A percentile compares a stretch with the other conserved stretches of the same genome.
Conservation (phyloP, 2,329 filamentous ascomycete genomes). For the Trichoderma atrobrunneum region DNA sequence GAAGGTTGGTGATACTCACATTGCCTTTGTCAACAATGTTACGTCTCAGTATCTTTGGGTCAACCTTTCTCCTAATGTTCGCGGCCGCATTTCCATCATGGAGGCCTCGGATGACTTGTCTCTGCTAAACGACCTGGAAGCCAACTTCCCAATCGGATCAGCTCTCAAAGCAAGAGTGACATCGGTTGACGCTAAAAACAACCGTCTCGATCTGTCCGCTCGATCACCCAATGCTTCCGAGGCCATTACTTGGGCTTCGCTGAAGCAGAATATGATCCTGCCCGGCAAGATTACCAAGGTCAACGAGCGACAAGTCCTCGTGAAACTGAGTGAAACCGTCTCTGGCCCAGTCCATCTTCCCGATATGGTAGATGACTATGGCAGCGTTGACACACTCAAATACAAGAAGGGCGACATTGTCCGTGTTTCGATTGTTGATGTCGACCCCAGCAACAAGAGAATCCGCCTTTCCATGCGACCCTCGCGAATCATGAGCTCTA, state of each 20-base stretch:
- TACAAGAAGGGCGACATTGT: constrained; percentile 84
- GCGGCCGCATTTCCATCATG: constrained; percentile 76
- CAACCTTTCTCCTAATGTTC: constrained; percentile 82
- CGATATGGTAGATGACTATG: constrained; percentile 84
- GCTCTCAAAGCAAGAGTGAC: constrained; percentile 79
- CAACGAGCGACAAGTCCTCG: constrained; percentile 76
- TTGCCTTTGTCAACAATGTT: constrained; percentile 91
- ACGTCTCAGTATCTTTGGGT: constrained; percentile 80
- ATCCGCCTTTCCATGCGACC: constrained; percentile 78
- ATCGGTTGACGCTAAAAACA: constrained; percentile 67
- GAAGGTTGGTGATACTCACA: constrained; percentile 65
- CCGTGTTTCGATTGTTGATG: constrained; percentile 76
- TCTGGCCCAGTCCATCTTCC: constrained; percentile 78
- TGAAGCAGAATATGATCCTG: constrained; percentile 77
- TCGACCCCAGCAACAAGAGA: constrained; percentile 82
- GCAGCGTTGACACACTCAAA: constrained; percentile 69
- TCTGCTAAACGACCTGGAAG: constrained; percentile 68
- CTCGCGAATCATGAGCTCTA: constrained; percentile 85
- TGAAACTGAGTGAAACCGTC: constrained; percentile 78
- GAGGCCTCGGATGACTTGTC: constrained; percentile 87
- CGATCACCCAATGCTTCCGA: constrained; percentile 52
- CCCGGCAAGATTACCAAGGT: constrained; percentile 82
- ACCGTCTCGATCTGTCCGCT: constrained; percentile 80
- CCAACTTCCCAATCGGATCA: constrained; percentile 86
- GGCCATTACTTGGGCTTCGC: constrained; percentile 62